Evolutionary conservation across 805 yeast genomes (phyloP), one percentile per base, ranked within the genome.

Genomic region (Metschnikowia chrysomelidarum): DNA sequence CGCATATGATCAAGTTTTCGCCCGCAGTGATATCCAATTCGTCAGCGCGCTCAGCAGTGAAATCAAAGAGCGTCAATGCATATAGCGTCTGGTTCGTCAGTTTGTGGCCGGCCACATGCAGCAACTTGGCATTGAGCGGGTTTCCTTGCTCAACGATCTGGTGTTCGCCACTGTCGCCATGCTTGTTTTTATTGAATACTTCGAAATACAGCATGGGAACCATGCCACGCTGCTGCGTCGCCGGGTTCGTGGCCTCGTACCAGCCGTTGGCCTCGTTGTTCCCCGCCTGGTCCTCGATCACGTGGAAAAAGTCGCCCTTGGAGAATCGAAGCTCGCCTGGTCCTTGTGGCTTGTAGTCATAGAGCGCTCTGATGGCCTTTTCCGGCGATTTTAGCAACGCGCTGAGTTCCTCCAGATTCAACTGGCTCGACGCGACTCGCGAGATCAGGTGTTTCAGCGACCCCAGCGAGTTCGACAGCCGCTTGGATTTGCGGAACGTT

Each of bases 191-290:
- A 41, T 76, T 79, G 48, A 89, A 78, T 12, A 78, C 81, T 62
- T 88, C 95, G 60, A 91, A 93, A 57, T 82, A 82, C 8, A 80
- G 66, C 26, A 78, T 78, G 4, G 98, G 98, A 1, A 93, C 98
- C 75, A 85, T 76, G 1, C 98, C 98, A 32, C 76, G 71, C 18
- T 73, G 63, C 49, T 82, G 77, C 21, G 84, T 78, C 30, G 83
- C 75, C 10, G 98, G 97, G 56, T 91, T 88, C 34, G 80, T 78
- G 2, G 95, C 97, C 52, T 87, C 88, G 52, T 78, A 87, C 89
- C 95, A 88, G 46, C 79, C 82, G 36, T 75, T 69, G 28, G 56
- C 59, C 36, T 48, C 53, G 29, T 41, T 47, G 17, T 47, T 44
- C n/a, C 45, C 56, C 15, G 50, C 54, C 29, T 35, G 37, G 27